A percentile compares a stretch with the other conserved stretches of the same genome.
Conservation (phyloP, 2,329 filamentous ascomycete genomes). For the Fusarium sp. region DNA sequence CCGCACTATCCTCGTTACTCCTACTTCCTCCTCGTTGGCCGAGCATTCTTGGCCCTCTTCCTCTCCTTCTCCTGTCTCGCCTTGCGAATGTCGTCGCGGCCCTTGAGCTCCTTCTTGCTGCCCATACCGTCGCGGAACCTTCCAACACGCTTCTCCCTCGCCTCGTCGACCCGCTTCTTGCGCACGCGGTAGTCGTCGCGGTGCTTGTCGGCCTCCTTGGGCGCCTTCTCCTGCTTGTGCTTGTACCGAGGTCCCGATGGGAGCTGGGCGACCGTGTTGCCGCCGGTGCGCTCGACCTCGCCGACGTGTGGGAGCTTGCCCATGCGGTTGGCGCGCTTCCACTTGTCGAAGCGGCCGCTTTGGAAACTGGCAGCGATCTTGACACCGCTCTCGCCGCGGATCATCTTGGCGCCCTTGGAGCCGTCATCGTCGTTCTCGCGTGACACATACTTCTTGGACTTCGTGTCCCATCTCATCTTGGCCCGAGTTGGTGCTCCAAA, state of each 20-base stretch:
- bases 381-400: constrained; percentile 90
- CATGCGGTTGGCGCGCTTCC: constrained; percentile 88
- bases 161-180: constrained; percentile 90
- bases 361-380: constrained; percentile 97
- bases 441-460: constrained; percentile 93
- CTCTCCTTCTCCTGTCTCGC: constrained; percentile 81
- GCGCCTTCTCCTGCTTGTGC: constrained; percentile 88
- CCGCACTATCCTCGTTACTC: background rate
- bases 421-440: constrained; percentile 96
- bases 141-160: constrained; percentile 84
- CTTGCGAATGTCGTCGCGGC: constrained; percentile 86
- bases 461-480: constrained; percentile 96
- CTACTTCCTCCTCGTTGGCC: constrained; percentile 73
- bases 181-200: constrained; percentile 90
- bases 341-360: constrained; percentile 91
- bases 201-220: constrained; percentile 93
- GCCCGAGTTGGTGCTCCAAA: constrained; percentile 82
- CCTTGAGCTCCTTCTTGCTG: constrained; percentile 83
- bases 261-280: constrained; percentile 34
- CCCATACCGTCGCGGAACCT: constrained; percentile 79
- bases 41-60: constrained; percentile 87
- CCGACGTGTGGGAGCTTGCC: constrained; percentile 83
- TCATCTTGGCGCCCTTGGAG: constrained; percentile 76
- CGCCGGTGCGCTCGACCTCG: constrained; percentile 73
- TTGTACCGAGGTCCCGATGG: constrained; percentile 71